Percentiles rank a stretch among this genome's conserved stretches.
Conservation (phyloP, 2,329 filamentous ascomycete species). For the Plectosphaerella sp. region DNA sequence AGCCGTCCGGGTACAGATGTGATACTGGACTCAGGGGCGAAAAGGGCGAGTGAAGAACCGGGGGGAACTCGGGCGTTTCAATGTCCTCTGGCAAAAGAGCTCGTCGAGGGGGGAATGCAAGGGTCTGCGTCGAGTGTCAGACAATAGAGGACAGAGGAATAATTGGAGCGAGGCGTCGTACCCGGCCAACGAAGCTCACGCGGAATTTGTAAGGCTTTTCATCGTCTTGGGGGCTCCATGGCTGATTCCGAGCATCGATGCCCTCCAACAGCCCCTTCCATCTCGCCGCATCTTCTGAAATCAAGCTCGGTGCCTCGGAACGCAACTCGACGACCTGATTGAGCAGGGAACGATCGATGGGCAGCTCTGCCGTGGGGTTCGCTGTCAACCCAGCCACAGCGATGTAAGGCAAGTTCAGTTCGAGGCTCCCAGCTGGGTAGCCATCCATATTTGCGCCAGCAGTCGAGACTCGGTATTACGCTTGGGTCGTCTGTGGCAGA, state of each 20-base stretch:
- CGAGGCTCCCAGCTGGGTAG: slow-evolving; percentile 74
- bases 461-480: background rate
- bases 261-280: slow-evolving; percentile 63
- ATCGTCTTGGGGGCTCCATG: slow-evolving; percentile 61
- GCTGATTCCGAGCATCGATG: slow-evolving; percentile 57
- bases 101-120: slow-evolving; percentile 53
- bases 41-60: slow-evolving; percentile 80
- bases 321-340: slow-evolving; percentile 58
- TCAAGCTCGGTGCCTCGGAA: slow-evolving; percentile 66
- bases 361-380: slow-evolving; percentile 32
- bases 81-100: slow-evolving; percentile 48
- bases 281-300: slow-evolving; percentile 58
- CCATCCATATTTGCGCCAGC: slow-evolving; percentile 59
- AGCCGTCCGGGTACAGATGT: slow-evolving; percentile 80
- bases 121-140: slow-evolving; percentile 37
- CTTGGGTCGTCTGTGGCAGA: background rate
- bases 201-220: slow-evolving; percentile 57
- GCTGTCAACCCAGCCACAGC: slow-evolving; percentile 70
- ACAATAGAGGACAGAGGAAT: slow-evolving; percentile 9
- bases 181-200: slow-evolving; percentile 73
- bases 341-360: slow-evolving; percentile 46
- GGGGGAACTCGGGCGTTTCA: slow-evolving; percentile 39
- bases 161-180: slow-evolving; percentile 39
- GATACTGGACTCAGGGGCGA: slow-evolving; percentile 85
- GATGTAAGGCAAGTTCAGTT: slow-evolving; percentile 82